These are phyloP conservation scores for Ophiostoma tasmaniense DNA, from an alignment of 2,329 filamentous ascomycete genomes.

Conservation along the genomic window DNA sequence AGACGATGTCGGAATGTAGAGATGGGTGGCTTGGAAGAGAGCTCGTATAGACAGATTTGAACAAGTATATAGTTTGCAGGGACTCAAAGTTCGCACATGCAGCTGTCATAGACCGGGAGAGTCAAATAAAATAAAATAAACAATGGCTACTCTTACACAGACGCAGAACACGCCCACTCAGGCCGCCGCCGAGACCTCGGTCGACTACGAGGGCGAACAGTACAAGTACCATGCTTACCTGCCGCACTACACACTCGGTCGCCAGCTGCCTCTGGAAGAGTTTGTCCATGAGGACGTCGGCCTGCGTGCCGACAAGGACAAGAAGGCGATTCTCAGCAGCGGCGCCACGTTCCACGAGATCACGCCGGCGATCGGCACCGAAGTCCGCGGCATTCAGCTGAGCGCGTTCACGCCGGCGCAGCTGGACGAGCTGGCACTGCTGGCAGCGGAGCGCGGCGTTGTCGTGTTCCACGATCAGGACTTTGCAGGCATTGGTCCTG, in stretches of 20 bases:
- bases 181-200: slow-evolving; percentile 16
- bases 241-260: slow-evolving; percentile 15
- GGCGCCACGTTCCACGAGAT: slow-evolving; percentile 15
- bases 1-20: background rate
- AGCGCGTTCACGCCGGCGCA: background rate
- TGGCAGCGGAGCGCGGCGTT: slow-evolving; percentile 15
- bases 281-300: slow-evolving; percentile 18
- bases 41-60: too few species aligned
- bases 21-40: background rate
- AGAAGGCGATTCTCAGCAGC: slow-evolving; percentile 14
- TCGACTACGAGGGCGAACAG: slow-evolving; percentile 15
- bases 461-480: slow-evolving; percentile 30
- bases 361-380: slow-evolving; percentile 17
- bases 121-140: background rate
- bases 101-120: too few species aligned
- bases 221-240: slow-evolving; percentile 18
- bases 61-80: background rate
- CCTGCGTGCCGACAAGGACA: slow-evolving; percentile 16
- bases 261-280: slow-evolving; percentile 16
- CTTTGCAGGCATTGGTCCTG: slow-evolving; percentile 25
- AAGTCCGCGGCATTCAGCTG: slow-evolving; percentile 8
- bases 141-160: background rate
- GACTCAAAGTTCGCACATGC: background rate
- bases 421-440: slow-evolving; percentile 15
- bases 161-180: background rate